Percentiles rank a stretch among this genome's conserved stretches.
These are phyloP conservation scores for Lactarius quietus DNA, from an alignment of 768 basidiomycete species.

Conservation along the genomic window DNA sequence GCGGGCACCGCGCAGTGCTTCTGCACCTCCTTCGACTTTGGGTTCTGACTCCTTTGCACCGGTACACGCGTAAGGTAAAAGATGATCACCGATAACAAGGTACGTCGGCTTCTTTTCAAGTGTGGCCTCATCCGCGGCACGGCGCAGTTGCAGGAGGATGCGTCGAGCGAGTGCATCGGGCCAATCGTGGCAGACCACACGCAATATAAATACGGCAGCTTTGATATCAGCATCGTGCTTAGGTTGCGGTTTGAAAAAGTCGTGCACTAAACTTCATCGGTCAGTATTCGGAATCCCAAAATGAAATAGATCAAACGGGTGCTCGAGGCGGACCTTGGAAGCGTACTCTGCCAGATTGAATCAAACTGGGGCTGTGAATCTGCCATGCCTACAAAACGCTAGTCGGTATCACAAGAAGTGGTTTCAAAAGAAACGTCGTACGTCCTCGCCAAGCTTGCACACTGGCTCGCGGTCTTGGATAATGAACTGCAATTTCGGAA, in stretches of 20 bases:
- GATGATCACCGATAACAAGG: constrained; percentile 67
- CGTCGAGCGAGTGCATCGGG: constrained; percentile 50
- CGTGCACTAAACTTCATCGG: constrained; percentile 46
- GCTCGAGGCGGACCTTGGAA: constrained; percentile 24
- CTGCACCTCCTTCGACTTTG: constrained; percentile 46
- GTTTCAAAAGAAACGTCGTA: constrained; percentile 19
- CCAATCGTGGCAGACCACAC: constrained; percentile 78
- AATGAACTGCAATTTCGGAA: constrained; percentile 46
- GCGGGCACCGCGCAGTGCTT: constrained; percentile 49
- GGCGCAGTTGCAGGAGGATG: constrained; percentile 45
- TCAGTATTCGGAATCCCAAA: neutral
- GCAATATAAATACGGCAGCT: constrained; percentile 64
- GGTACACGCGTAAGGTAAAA: constrained; percentile 64
- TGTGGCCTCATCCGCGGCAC: constrained; percentile 32
- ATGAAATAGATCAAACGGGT: neutral
- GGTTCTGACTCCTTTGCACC: constrained; percentile 25
- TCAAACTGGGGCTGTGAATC: constrained; percentile 23
- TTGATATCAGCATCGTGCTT: constrained; percentile 29
- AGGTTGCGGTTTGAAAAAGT: constrained; percentile 67
- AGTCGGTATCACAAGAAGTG: neutral
- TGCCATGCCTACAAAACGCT: constrained; percentile 22
- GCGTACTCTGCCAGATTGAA: constrained; percentile 24
- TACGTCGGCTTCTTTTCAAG: constrained; percentile 39
- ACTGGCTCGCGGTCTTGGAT: constrained; percentile 60
- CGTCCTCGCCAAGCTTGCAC: constrained; percentile 44